Percentiles rank a stretch among this genome's conserved stretches.
Evolutionary conservation across 495 filamentous ascomycete genomes (phyloP).

Genomic region (Daldinia decipiens): DNA sequence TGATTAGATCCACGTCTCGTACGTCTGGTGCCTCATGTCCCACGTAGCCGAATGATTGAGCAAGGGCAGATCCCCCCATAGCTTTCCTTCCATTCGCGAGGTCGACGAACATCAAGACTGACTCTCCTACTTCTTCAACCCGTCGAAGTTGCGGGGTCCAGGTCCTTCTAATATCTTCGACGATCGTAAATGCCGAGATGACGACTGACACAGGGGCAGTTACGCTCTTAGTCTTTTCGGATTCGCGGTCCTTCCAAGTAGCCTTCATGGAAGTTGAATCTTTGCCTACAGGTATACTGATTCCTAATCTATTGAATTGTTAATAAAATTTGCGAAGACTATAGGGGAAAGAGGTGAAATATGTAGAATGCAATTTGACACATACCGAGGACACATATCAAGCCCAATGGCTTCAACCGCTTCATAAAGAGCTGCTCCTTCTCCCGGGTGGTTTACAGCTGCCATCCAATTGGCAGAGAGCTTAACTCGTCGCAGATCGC

Average conservation of each 20-base stretch:
- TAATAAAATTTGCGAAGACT: constrained; percentile 6
- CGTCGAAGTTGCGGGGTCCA: constrained; percentile 93
- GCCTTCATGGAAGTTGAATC: constrained; percentile 99
- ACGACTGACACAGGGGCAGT: constrained; percentile 91
- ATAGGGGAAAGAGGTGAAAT: background rate
- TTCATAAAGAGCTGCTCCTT: constrained; percentile 93
- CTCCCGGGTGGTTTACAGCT: constrained; percentile 89
- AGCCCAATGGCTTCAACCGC: constrained; percentile 93
- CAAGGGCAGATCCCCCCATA: constrained; percentile 90
- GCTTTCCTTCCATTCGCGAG: constrained; percentile 80
- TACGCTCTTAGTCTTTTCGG: constrained; percentile 78
- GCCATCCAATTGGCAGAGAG: constrained; percentile 99
- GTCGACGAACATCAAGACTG: constrained; percentile 89
- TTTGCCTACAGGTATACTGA: constrained; percentile 95
- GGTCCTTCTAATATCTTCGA: constrained; percentile 80
- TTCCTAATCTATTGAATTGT: constrained; percentile 66
- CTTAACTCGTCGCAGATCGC: constrained; percentile 78
- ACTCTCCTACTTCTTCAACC: constrained; percentile 87
- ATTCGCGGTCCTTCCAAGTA: constrained; percentile 83
- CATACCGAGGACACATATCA: constrained; percentile 79
- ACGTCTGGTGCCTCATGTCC: constrained; percentile 88
- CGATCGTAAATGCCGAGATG: constrained; percentile 87
- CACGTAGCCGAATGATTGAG: constrained; percentile 89
- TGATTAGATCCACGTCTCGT: constrained; percentile 80
- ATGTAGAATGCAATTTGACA: constrained; percentile 54